These are phyloP conservation scores for Macrophomina phaseolina DNA, from an alignment of 2,329 filamentous ascomycete species.

Conservation along the genomic window DNA sequence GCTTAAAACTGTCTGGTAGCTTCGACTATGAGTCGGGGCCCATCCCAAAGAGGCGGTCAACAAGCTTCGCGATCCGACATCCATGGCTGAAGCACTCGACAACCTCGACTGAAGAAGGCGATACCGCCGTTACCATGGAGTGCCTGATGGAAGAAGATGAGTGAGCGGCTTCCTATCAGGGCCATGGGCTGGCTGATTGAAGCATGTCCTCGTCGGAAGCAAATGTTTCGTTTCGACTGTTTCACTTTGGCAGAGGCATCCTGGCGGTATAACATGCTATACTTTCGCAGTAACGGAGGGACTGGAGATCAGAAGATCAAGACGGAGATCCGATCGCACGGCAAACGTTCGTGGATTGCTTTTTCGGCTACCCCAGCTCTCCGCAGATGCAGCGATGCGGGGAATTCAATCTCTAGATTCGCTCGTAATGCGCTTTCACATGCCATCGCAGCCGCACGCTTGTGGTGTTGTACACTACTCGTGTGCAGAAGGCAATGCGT, in stretches of 20 bases:
- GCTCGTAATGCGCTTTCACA: background rate
- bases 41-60: background rate
- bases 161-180: background rate
- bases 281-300: background rate
- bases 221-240: constrained; percentile 1
- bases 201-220: background rate
- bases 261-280: background rate
- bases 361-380: background rate
- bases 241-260: background rate
- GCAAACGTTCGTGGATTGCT: background rate
- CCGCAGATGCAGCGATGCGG: background rate
- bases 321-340: background rate
- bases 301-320: constrained; percentile 5
- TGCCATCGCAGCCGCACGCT: background rate
- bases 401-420: background rate
- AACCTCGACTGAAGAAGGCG: background rate
- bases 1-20: background rate
- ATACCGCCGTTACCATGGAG: background rate
- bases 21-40: background rate
- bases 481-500: background rate
- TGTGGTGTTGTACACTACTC: background rate
- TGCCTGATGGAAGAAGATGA: background rate
- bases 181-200: background rate
- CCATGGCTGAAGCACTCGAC: background rate
- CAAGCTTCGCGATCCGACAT: background rate